Evolutionary conservation across 2,329 filamentous ascomycete genomes (phyloP).

Genomic region (Aspergillus sojae): DNA sequence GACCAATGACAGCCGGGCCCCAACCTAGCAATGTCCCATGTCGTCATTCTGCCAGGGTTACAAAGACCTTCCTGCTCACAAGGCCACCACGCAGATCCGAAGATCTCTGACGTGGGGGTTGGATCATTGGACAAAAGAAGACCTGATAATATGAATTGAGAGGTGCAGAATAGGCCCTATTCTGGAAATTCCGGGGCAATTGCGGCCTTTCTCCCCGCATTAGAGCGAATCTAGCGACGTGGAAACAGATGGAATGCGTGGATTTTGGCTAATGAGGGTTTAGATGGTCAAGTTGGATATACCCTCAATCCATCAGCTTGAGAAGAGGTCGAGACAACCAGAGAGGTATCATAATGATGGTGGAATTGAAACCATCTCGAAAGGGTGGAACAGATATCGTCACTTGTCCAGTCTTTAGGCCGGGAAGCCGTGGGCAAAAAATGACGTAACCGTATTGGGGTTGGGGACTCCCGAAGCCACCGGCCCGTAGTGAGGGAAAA

Average conservation of each 20-base stretch:
- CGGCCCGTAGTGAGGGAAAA: constrained; percentile 18
- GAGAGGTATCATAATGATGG: constrained; percentile 1
- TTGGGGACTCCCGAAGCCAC: constrained; percentile 15
- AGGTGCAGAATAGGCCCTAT: constrained; percentile 3
- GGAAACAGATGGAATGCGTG: neutral
- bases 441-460: constrained; percentile 14
- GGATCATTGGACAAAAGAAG: constrained; percentile 7
- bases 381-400: neutral
- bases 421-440: constrained; percentile 19
- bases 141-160: constrained; percentile 7
- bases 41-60: constrained; percentile 16
- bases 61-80: constrained; percentile 4
- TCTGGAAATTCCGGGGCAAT: constrained; percentile 3
- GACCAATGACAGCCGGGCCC: constrained; percentile 7
- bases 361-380: neutral
- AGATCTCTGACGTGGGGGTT: constrained; percentile 32
- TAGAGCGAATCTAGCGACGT: neutral
- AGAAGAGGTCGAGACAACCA: neutral
- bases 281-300: neutral
- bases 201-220: neutral
- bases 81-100: constrained; percentile 26
- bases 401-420: constrained; percentile 1
- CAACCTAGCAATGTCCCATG: constrained; percentile 9
- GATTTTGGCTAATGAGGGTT: neutral
- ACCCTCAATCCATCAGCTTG: too few species aligned